Evolutionary conservation across 805 yeast genomes (phyloP).

Genomic region (Candida nitratophila): DNA sequence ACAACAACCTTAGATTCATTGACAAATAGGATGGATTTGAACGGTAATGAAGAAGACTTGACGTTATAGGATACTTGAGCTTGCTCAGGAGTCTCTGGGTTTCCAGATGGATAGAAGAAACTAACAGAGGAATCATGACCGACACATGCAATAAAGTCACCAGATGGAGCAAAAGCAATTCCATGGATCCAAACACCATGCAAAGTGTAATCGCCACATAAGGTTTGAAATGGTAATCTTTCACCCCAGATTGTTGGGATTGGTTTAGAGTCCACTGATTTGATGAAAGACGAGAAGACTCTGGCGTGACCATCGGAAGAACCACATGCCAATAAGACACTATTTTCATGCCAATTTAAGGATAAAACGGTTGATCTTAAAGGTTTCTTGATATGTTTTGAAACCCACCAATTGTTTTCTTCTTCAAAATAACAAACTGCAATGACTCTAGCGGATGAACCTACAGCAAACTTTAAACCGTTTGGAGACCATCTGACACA

Average conservation of each 20-base stretch:
- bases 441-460: slow-evolving; percentile 88
- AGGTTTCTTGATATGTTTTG: slow-evolving; percentile 96
- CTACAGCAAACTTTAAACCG: slow-evolving; percentile 95
- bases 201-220: slow-evolving; percentile 70
- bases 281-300: slow-evolving; percentile 82
- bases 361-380: slow-evolving; percentile 78
- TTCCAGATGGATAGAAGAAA: slow-evolving; percentile 72
- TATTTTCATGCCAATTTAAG: slow-evolving; percentile 90
- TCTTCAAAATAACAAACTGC: slow-evolving; percentile 95
- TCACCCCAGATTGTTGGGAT: slow-evolving; percentile 86
- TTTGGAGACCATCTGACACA: slow-evolving; percentile 91
- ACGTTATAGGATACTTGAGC: slow-evolving; percentile 42
- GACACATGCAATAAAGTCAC: slow-evolving; percentile 71
- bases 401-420: slow-evolving; percentile 99
- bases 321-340: slow-evolving; percentile 81
- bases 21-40: slow-evolving; percentile 66
- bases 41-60: slow-evolving; percentile 70
- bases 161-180: slow-evolving; percentile 76
- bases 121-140: slow-evolving; percentile 84
- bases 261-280: slow-evolving; percentile 82
- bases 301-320: slow-evolving; percentile 91
- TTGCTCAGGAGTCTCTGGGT: slow-evolving; percentile 50
- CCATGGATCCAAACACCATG: slow-evolving; percentile 91
- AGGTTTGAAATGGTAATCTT: slow-evolving; percentile 87
- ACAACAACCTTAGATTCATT: slow-evolving; percentile 63